A percentile compares a stretch with the other conserved stretches of the same genome.
Conservation (phyloP, 345 rosid species). For the Anacardium occidentale region DNA sequence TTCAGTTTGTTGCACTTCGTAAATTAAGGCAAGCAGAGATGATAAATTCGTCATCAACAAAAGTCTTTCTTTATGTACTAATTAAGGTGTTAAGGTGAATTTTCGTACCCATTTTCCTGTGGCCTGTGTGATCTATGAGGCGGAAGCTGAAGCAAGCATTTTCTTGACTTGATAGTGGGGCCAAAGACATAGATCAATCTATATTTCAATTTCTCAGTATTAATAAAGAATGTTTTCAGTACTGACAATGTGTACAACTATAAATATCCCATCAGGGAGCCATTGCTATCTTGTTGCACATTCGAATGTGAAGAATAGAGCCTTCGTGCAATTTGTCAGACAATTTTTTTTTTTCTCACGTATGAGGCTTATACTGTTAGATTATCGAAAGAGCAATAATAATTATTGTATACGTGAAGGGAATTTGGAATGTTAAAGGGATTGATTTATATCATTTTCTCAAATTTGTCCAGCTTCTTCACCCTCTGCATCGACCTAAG, state of each 20-base stretch:
- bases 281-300: not conserved
- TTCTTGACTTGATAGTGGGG: too few species aligned
- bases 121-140: too few species aligned
- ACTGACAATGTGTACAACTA: slow-evolving; percentile 4
- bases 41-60: too few species aligned
- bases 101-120: too few species aligned
- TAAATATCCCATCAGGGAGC: slow-evolving; percentile 5
- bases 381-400: not conserved
- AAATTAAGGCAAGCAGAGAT: too few species aligned
- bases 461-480: slow-evolving; percentile 76
- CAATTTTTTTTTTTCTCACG: not conserved
- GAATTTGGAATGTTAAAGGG: not conserved
- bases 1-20: not conserved
- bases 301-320: not conserved
- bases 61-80: too few species aligned
- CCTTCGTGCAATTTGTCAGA: not conserved
- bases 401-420: not conserved
- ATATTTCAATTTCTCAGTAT: not conserved
- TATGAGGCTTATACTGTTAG: not conserved
- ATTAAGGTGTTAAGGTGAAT: too few species aligned
- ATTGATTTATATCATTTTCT: slow-evolving; percentile 77
- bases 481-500: slow-evolving; percentile 77
- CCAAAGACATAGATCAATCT: not conserved
- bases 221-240: not conserved
- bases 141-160: not conserved